Evolutionary conservation across 1,284 basidiomycete species (phyloP), one percentile per base, ranked within the genome.

Genomic region (Coniferiporia weirii): DNA sequence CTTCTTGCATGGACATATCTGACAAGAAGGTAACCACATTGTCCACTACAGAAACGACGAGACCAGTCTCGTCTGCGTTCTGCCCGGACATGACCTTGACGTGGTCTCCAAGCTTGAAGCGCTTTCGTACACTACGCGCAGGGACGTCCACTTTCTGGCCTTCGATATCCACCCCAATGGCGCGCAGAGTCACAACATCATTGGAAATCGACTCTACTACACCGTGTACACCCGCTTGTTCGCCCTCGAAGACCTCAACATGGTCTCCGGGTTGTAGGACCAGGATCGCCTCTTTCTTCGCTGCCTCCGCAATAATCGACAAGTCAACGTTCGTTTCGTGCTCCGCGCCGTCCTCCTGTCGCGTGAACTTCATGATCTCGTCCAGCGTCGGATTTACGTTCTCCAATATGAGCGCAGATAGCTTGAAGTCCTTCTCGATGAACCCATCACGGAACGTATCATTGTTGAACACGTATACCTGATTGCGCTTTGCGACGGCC

Each of bases 181-280:
- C 88, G 55, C 86, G 85, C 65, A 98, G 85, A 1, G 90, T 87
- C 52, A 98, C 91, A 17, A 95, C 83, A 60, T 98, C 94, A 65
- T 90, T 86, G 40, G 83, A 80, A 65, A 99, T 91, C 57, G 93
- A 88, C 62, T 95, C 91, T 35, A 99, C 92, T 2, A 88, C 84
- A 75, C 97, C 97, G 64, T 93, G 86, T 34, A 98, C 84, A 64
- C 97, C 96, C 2, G 91, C 81, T 70, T 98, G 94, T 73, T 98
- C 95, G 45, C 97, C 96, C 71, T 98, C 95, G 66, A 94, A 95
- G 35, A 99, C 94, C 71, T 99, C 96, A 56, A 99, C 87, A 66
- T 96, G 92, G 73, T 99, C 96, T 60, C 96, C 97, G 0, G 96
- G 96, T 69, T 97, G 94, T n/a, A 99, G 76, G 4, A 95, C 91